These are phyloP conservation scores for Hericium coralloides DNA, from an alignment of 768 basidiomycete species.

Conservation along the genomic window DNA sequence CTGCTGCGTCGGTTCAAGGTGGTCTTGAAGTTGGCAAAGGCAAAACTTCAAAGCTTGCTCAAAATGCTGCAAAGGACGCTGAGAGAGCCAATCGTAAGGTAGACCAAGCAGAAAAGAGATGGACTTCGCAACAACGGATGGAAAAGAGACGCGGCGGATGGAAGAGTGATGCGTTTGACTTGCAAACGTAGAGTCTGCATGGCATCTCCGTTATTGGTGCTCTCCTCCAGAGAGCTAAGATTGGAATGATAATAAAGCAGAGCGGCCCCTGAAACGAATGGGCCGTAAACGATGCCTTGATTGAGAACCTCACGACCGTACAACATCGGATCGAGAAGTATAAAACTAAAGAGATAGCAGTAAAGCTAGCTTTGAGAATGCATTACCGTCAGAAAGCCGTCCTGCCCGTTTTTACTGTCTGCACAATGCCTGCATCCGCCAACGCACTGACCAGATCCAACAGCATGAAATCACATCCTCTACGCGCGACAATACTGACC, in stretches of 20 bases:
- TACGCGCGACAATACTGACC: neutral
- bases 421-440: neutral
- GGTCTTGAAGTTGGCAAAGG: neutral
- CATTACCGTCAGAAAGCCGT: neutral
- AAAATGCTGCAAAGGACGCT: conserved; percentile 10
- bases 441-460: neutral
- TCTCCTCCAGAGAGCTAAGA: too few relatives aligned
- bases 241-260: too few relatives aligned
- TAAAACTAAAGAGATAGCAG: too few relatives aligned
- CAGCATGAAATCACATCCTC: neutral
- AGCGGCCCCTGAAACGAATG: too few relatives aligned
- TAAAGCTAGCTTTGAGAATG: too few relatives aligned
- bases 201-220: too few relatives aligned
- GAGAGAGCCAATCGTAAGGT: neutral
- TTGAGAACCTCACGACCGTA: too few relatives aligned
- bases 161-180: conserved; percentile 47
- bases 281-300: too few relatives aligned
- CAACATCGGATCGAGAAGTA: too few relatives aligned
- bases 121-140: neutral
- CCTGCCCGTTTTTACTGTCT: neutral
- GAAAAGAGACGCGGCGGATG: conserved; percentile 19
- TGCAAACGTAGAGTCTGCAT: too few relatives aligned
- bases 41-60: conserved; percentile 5
- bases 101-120: conserved; percentile 3
- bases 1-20: neutral